These are phyloP conservation scores for Neckera pumila DNA, from an alignment of 225 moss, liverwort and hornwort genomes.

Conservation along the genomic window DNA sequence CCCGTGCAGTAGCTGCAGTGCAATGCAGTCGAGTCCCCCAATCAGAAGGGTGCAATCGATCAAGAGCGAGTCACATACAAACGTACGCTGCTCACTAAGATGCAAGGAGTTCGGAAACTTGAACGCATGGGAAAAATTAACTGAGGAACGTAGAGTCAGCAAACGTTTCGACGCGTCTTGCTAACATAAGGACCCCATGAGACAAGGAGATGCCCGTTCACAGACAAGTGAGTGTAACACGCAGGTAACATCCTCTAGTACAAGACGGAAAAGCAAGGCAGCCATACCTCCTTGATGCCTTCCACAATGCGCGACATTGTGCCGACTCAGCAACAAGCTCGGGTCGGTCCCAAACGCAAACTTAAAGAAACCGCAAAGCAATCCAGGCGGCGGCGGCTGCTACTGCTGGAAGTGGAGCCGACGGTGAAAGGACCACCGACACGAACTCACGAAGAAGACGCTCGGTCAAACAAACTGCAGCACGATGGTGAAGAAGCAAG, in stretches of 20 bases:
- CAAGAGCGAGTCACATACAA: background rate
- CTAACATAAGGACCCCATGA: background rate
- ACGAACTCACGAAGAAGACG: background rate
- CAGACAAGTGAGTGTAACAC: background rate
- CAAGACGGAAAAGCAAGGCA: background rate
- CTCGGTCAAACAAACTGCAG: background rate
- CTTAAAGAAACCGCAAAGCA: background rate
- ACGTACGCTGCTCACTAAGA: background rate
- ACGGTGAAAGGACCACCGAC: background rate
- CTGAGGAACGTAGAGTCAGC: background rate
- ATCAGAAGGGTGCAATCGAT: background rate
- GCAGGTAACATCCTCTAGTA: background rate
- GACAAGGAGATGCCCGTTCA: background rate
- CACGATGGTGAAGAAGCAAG: background rate
- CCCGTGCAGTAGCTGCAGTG: slow-evolving; percentile 7
- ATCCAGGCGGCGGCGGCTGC: background rate
- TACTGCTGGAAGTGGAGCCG: background rate
- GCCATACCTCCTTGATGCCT: slow-evolving; percentile 30
- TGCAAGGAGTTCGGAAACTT: background rate
- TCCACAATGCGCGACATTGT: slow-evolving; percentile 30
- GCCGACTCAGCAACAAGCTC: background rate
- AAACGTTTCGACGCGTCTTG: background rate
- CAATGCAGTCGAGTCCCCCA: background rate
- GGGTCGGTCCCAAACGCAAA: background rate
- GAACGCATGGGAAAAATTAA: background rate